Evolutionary conservation across 441 rosid species (phyloP).

Genomic region (Populus hybrid): DNA sequence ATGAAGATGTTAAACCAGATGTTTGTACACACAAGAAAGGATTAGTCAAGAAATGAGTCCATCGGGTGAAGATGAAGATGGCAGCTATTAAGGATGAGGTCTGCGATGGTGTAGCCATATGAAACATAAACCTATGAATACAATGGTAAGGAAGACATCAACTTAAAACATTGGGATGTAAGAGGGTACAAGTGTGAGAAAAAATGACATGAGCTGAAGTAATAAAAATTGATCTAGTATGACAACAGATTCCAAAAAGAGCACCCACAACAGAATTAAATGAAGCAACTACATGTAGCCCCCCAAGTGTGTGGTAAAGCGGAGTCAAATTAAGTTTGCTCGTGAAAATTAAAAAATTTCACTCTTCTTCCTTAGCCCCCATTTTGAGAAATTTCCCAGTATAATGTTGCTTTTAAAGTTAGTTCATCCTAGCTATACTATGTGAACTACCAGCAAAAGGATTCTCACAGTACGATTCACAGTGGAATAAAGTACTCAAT

Average conservation of each 20-base stretch:
- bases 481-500: neutral
- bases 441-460: neutral
- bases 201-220: neutral
- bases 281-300: neutral
- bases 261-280: neutral
- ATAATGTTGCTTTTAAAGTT: neutral
- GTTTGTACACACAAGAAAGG: neutral
- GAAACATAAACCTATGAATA: neutral
- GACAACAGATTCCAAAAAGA: neutral
- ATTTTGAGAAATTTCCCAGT: neutral
- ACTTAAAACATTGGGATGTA: too few relatives aligned
- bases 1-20: neutral
- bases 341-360: neutral
- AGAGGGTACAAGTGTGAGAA: too few relatives aligned
- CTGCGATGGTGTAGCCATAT: neutral
- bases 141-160: neutral
- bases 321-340: neutral
- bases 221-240: neutral
- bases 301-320: too few relatives aligned
- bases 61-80: neutral
- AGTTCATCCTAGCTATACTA: conserved; percentile 3
- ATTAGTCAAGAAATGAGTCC: neutral
- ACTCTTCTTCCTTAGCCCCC: neutral
- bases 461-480: neutral
- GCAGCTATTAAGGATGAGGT: too few relatives aligned